Percentiles rank a stretch among this genome's conserved stretches.
These are phyloP conservation scores for Penicillium sp. DNA, from an alignment of 2,329 filamentous ascomycete species.

Conservation along the genomic window DNA sequence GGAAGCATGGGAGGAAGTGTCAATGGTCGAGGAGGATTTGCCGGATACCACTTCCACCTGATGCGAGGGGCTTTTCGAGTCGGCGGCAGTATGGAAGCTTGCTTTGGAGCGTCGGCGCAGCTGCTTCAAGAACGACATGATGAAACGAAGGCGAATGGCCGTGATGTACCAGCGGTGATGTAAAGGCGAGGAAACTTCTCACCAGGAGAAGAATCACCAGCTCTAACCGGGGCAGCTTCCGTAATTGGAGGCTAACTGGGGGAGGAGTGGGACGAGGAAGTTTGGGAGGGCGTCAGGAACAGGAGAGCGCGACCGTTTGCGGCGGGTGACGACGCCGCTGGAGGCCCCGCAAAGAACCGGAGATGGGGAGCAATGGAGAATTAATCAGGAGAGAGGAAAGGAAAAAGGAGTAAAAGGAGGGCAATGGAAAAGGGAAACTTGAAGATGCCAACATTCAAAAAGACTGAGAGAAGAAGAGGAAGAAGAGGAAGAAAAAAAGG, in stretches of 20 bases:
- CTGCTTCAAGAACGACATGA: slow-evolving; percentile 72
- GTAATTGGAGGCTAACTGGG: slow-evolving; percentile 7
- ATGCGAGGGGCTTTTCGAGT: slow-evolving; percentile 40
- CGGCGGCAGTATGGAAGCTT: slow-evolving; percentile 69
- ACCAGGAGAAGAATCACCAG: slow-evolving; percentile 19
- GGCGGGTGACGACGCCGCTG: slow-evolving; percentile 35
- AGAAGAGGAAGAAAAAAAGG: no score
- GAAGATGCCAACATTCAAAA: neutral
- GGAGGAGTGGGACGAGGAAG: neutral
- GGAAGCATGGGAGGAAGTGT: slow-evolving; percentile 65
- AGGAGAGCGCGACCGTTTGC: slow-evolving; percentile 43
- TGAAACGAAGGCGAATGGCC: slow-evolving; percentile 4
- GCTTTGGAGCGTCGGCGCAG: slow-evolving; percentile 77
- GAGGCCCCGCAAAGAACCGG: slow-evolving; percentile 26
- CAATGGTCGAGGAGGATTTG: slow-evolving; percentile 67
- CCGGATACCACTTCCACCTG: slow-evolving; percentile 68
- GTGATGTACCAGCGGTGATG: neutral
- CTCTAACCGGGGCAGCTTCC: slow-evolving; percentile 20
- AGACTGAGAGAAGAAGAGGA: slow-evolving; percentile 9
- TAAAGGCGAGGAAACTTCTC: slow-evolving; percentile 18
- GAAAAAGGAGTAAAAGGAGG: slow-evolving; percentile 18
- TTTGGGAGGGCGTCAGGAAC: slow-evolving; percentile 22
- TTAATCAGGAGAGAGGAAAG: slow-evolving; percentile 11
- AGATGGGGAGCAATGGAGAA: neutral
- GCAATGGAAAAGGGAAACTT: neutral